Evolutionary conservation across 164 flowering plant genomes (phyloP), one percentile per base, ranked within the genome.

Genomic region (Magnolia officinalis): DNA sequence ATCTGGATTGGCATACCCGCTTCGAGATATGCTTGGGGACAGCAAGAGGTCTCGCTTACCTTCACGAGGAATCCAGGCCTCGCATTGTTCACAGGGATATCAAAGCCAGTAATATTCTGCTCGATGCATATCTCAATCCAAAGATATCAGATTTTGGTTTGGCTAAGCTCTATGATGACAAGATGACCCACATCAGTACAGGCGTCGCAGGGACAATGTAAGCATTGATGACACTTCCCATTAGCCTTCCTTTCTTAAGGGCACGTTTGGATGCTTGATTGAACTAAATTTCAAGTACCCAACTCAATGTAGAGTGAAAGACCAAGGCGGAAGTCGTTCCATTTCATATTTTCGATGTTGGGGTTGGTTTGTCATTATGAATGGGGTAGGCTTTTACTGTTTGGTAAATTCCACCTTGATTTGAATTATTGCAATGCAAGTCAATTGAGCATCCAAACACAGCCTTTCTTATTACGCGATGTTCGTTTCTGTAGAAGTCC

Each of bases 81-180:
- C 78, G 91, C 26, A 89, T 92, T 69, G 89, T 92, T 9, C 97
- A 91, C 72, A 81, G 97, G 74, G 97, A 91, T 81, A 90, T 92
- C 37, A 92, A 91, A 80, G 89, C 97, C n/a, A 90, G 95, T 73
- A 92, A 92, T 77, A 89, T 91, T 78, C 83, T 92, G 50, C 91
- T 91, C 1, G 92, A 91, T 63, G 64, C 70, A 1, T 51, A 78
- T 8, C 69, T 78, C 20, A 78, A 70, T 50, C 80, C 80, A 16
- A 78, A 78, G 69, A 74, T 78, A 20, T 78, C 80, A 21, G 80
- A 78, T 70, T 78, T 78, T 74, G 80, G 80, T 70, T 71, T 78
- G 69, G 80, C 80, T 6, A 78, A 74, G 73, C 76, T 78, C 4
- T 78, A 74, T 50, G 80, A 78, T 59, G 80, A 78, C 26, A 69